Conservation (phyloP, 768 basidiomycete species). For the Asterophora lycoperdoides region DNA sequence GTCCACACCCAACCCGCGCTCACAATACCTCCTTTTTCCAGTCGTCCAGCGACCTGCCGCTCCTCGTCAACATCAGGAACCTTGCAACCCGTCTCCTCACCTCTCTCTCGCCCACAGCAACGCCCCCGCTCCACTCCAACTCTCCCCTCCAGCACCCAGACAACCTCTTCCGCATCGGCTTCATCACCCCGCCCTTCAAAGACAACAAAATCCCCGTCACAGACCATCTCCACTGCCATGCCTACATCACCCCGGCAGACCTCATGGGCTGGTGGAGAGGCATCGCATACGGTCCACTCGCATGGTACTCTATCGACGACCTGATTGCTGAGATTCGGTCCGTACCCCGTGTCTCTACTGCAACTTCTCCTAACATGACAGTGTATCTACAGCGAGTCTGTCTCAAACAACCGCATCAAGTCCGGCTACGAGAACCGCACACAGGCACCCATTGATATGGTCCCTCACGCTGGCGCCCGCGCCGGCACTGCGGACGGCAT, state of each 20-base stretch:
- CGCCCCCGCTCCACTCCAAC: conserved; percentile 25
- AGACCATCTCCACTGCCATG: conserved; percentile 77
- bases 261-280: conserved; percentile 70
- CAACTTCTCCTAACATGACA: conserved; percentile 1
- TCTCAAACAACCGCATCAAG: conserved; percentile 81
- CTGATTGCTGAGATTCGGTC: conserved; percentile 80
- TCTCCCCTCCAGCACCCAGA: conserved; percentile 29
- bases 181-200: conserved; percentile 74
- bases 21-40: conserved; percentile 26
- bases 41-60: conserved; percentile 73
- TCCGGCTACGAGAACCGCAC: conserved; percentile 62
- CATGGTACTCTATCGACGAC: conserved; percentile 76
- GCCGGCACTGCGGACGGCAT: conserved; percentile 60
- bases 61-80: conserved; percentile 60
- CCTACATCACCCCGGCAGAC: conserved; percentile 62
- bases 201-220: conserved; percentile 77
- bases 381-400: conserved; percentile 66
- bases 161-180: conserved; percentile 58
- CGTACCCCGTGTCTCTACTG: conserved; percentile 16
- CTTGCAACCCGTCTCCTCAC: conserved; percentile 54
- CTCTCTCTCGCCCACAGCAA: conserved; percentile 33
- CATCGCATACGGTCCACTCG: conserved; percentile 60
- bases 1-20: conserved; percentile 5
- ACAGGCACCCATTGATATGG: conserved; percentile 64
- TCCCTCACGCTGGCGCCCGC: conserved; percentile 68